A percentile compares a stretch with the other conserved stretches of the same genome.
Conservation (phyloP, 306 rosid genomes). For the Psophocarpus tetragonolobus region DNA sequence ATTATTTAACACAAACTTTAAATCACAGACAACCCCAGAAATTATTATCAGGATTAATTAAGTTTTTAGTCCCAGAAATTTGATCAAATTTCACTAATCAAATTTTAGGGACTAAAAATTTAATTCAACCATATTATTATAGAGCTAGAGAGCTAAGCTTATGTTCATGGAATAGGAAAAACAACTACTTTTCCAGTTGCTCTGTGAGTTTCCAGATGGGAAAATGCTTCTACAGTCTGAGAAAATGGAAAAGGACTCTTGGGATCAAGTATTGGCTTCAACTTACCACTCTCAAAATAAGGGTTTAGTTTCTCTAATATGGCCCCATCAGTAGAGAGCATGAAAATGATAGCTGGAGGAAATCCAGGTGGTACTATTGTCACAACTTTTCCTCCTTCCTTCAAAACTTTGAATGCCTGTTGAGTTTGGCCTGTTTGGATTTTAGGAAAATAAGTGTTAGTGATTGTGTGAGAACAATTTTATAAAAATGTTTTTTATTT, state of each 20-base stretch:
- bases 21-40: not conserved
- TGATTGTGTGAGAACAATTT: too few relatives aligned
- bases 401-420: constrained; percentile 50
- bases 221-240: constrained; percentile 52
- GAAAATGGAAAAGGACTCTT: constrained; percentile 64
- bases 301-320: constrained; percentile 58
- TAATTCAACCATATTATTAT: too few relatives aligned
- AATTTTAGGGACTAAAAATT: too few relatives aligned
- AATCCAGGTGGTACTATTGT: constrained; percentile 39
- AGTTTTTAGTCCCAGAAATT: too few relatives aligned
- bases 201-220: constrained; percentile 53
- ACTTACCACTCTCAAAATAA: constrained; percentile 64
- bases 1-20: not conserved
- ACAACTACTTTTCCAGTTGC: constrained; percentile 63
- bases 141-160: not conserved
- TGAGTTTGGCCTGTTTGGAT: constrained; percentile 48
- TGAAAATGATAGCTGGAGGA: constrained; percentile 26
- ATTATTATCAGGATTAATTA: too few relatives aligned
- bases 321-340: constrained; percentile 41
- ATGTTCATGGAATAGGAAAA: constrained; percentile 52
- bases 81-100: too few relatives aligned
- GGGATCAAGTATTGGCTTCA: constrained; percentile 65
- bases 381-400: constrained; percentile 65
- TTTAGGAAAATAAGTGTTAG: not conserved
- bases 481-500: too few relatives aligned